Evolutionary conservation across 345 rosid species (phyloP).

Genomic region (Melastoma malabathricum): DNA sequence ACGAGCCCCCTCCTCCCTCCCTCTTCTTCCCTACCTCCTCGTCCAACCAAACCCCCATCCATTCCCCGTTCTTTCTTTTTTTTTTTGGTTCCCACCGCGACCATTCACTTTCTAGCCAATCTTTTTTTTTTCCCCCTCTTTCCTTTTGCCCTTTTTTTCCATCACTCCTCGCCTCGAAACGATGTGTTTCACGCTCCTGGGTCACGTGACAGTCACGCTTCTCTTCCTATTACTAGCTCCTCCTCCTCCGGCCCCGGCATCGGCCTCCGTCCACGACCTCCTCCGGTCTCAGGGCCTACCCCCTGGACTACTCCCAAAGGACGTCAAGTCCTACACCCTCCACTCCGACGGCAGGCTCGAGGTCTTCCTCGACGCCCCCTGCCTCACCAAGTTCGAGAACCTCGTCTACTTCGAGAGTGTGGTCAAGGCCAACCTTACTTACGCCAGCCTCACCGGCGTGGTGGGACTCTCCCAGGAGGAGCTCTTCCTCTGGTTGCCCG

Average conservation of each 20-base stretch:
- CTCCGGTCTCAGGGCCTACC: constrained; percentile 74
- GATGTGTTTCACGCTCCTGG: no score
- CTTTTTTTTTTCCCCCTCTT: no score
- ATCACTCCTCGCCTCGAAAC: no score
- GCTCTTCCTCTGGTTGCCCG: constrained; percentile 81
- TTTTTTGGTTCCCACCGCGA: no score
- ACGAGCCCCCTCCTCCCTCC: no score
- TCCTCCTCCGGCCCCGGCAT: neutral
- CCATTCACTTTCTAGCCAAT: no score
- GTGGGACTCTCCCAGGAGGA: constrained; percentile 70
- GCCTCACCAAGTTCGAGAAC: constrained; percentile 7
- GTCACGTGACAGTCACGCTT: no score
- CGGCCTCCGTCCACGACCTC: constrained; percentile 51
- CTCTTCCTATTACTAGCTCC: no score
- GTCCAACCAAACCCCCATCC: no score
- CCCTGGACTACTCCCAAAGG: constrained; percentile 66
- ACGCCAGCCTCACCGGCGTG: constrained; percentile 57
- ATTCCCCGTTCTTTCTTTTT: no score
- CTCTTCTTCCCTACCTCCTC: no score
- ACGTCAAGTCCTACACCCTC: constrained; percentile 53
- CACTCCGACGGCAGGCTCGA: constrained; percentile 52
- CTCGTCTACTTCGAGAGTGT: constrained; percentile 54
- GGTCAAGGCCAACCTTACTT: constrained; percentile 69
- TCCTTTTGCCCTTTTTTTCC: no score
- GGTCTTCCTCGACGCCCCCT: constrained; percentile 34